A percentile compares a stretch with the other conserved stretches of the same genome.
Evolutionary conservation across 2,329 filamentous ascomycete species (phyloP).

Genomic region (Aspergillus carbonarius): DNA sequence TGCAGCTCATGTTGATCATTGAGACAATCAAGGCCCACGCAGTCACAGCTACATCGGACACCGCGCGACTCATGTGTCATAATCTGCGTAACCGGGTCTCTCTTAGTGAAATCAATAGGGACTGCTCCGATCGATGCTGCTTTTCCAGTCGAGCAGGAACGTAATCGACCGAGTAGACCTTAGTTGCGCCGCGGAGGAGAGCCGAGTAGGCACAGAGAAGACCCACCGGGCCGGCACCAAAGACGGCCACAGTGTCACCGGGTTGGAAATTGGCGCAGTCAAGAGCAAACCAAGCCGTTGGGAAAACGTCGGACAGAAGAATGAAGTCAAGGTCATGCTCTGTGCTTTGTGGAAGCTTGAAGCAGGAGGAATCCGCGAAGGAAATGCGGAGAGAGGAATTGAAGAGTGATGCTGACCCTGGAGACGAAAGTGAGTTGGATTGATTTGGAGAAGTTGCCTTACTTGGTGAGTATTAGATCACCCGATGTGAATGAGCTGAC

Average conservation of each 20-base stretch:
- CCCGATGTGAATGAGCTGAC: neutral
- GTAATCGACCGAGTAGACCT: conserved; percentile 61
- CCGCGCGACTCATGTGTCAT: conserved; percentile 31
- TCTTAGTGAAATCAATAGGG: conserved; percentile 61
- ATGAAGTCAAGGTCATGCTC: conserved; percentile 20
- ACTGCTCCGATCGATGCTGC: conserved; percentile 58
- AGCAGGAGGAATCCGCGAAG: conserved; percentile 14
- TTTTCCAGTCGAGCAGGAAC: conserved; percentile 58
- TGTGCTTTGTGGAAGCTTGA: conserved; percentile 1
- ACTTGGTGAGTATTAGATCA: conserved; percentile 2
- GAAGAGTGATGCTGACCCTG: conserved; percentile 3
- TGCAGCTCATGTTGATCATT: neutral
- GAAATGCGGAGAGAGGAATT: conserved; percentile 14
- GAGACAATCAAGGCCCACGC: conserved; percentile 17
- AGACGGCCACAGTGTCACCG: conserved; percentile 60
- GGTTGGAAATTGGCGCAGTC: conserved; percentile 39
- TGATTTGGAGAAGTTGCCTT: conserved; percentile 7
- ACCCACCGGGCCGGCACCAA: conserved; percentile 64
- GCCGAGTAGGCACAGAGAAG: conserved; percentile 62
- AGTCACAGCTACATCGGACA: conserved; percentile 14
- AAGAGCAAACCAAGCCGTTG: conserved; percentile 41
- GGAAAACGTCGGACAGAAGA: conserved; percentile 35
- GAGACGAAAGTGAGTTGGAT: conserved; percentile 1
- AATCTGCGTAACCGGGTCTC: conserved; percentile 42
- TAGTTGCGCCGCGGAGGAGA: conserved; percentile 58